Base-by-base conservation (phyloP, 73 alveolate species). In the Uronychia binucleata region DNA sequence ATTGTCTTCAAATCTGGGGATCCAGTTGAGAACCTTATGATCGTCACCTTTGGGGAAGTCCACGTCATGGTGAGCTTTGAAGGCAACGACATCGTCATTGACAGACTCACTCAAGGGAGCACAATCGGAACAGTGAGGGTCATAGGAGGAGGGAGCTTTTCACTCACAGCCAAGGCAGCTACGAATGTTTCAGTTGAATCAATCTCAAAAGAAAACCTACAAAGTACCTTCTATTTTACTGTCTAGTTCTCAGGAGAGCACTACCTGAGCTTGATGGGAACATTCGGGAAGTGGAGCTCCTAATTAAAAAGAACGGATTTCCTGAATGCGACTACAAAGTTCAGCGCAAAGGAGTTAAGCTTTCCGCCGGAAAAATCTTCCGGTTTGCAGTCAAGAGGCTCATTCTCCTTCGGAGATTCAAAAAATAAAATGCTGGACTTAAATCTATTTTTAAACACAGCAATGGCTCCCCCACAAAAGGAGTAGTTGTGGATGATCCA, bases 261-360 rank as follows among this genome's bases (percentile, higher is more conserved):
- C 67, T 46, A 19, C 5, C n/a, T 1, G 34, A 59, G 28, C 75
- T 81, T 1, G 88, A 81, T 81, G 75, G 31, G 75, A 81, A 31
- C 27, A 0, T 81, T 30, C 8, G 14, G 26, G 8, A 30, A 58
- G 76, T 60, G 14, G 88, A 81, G 34, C 76, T 58, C 19, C 30
- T 32, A 58, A 58, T 81, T 27, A 81, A 57, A 29, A 81, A 81
- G 31, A 81, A 81, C 59, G 88, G 88, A 1, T 67, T 58, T 8
- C 88, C 88, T 29, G 29, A 81, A 33, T 58, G 60, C 29, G 88
- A 81, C 34, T 81, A 81, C 28, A 26, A 58, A 25, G 59, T 81
- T 19, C 67, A 46, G 67, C 5, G 67, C n/a, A 46, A 46, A 46
- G 67, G 67, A 11, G 67, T 19, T 19, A 46, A 46, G 67, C 67